Evolutionary conservation across 2,329 filamentous ascomycete species (phyloP), one percentile per base, ranked within the genome.

Genomic region (Penicillium sp.): DNA sequence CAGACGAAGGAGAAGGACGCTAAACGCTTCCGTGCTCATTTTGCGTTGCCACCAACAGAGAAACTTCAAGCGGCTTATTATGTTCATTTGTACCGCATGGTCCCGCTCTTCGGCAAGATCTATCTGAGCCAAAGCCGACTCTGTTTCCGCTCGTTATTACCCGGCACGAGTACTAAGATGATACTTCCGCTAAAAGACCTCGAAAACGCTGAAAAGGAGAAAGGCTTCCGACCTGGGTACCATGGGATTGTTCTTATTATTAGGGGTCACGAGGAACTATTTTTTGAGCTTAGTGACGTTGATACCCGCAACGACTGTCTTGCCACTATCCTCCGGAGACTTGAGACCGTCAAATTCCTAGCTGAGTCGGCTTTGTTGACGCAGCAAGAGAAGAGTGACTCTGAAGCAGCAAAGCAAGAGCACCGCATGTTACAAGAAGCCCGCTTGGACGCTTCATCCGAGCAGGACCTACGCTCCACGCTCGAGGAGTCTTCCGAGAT

Each of bases 71-170:
- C 94, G 1, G 91, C 92, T 0, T 98, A 95, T 77, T 98, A 93
- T 76, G 92, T 91, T n/a, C 91, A 91, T 73, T 84, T 98, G n/a
- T 88, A 96, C 69, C 88, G 93, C 3, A 92, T 97, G 0, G 78
- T 98, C 31, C 95, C 95, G 3, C 84, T 98, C 2, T 98, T 97
- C 71, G 95, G 95, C 69, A 99, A 98, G 78, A 91, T 98, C 38
- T 99, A 99, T 77, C 89, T 98, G 67, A 93, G 95, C 73, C 88
- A 93, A 68, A 87, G 87, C 23, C 90, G 89, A 61, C 91, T 98
- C 67, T 99, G 95, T 79, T 99, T 97, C 79, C 90, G 95, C 60
- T 97, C 93, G 73, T 81, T 98, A 56, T 82, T 97, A 41, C 92
- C 92, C 1, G 93, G 93, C 1, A 96, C 92, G 3, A 88, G 92